phyloP scores from a whole-genome alignment of 768 basidiomycete genomes.

The Boletus rubescentipes region DNA sequence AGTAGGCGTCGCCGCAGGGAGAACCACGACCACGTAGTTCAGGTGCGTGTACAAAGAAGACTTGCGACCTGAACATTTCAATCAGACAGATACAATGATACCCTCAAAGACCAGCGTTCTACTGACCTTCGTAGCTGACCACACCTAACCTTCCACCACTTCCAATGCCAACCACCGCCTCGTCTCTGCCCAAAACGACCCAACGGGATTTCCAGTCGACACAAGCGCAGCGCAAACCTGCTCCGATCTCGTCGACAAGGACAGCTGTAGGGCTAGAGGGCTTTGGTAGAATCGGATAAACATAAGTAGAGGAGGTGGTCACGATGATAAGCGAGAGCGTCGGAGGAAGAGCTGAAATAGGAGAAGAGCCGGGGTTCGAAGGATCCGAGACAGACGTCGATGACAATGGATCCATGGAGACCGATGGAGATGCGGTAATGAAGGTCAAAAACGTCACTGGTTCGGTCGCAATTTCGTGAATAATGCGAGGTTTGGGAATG shows the following conservation, averaged over 20 bases:
- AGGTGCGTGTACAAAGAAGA: constrained; percentile 70
- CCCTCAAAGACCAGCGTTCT: neutral
- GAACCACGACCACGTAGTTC: constrained; percentile 89
- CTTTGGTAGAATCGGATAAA: constrained; percentile 71
- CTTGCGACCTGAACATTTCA: constrained; percentile 41
- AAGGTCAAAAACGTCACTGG: constrained; percentile 94
- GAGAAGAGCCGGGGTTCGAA: constrained; percentile 8
- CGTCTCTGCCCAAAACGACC: constrained; percentile 85
- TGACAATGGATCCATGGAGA: constrained; percentile 23
- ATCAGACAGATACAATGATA: neutral
- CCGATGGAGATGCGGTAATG: constrained; percentile 37
- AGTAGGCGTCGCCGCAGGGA: constrained; percentile 75
- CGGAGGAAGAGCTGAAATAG: constrained; percentile 27
- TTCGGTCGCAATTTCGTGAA: constrained; percentile 83
- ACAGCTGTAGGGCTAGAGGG: constrained; percentile 64
- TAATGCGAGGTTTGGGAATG: constrained; percentile 80
- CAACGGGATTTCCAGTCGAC: constrained; percentile 73
- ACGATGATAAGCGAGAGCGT: constrained; percentile 75
- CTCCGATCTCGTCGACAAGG: constrained; percentile 85
- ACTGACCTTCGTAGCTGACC: constrained; percentile 87
- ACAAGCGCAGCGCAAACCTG: constrained; percentile 77
- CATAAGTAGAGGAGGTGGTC: constrained; percentile 81
- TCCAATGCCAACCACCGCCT: constrained; percentile 86
- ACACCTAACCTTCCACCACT: constrained; percentile 80
- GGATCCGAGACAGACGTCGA: constrained; percentile 17